phyloP scores from a whole-genome alignment of 2,329 filamentous ascomycete species.

The Chaetomium sp. region DNA sequence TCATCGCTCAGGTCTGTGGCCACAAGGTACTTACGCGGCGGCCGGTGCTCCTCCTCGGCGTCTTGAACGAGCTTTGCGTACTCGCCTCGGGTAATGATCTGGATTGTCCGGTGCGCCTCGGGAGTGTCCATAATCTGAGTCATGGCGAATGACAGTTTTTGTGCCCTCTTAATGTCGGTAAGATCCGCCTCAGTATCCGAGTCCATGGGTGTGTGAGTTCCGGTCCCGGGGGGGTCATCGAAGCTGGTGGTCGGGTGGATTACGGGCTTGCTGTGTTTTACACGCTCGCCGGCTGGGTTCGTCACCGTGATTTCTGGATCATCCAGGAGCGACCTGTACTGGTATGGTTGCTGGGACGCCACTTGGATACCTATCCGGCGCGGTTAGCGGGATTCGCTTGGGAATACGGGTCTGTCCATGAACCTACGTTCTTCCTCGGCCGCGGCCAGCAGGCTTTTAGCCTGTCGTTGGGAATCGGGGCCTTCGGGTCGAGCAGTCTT shows the following conservation, averaged over 20 bases:
- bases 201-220: slow-evolving; percentile 62
- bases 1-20: slow-evolving; percentile 94
- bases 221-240: slow-evolving; percentile 65
- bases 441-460: slow-evolving; percentile 68
- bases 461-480: slow-evolving; percentile 44
- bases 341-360: slow-evolving; percentile 54
- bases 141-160: slow-evolving; percentile 78
- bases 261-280: slow-evolving; percentile 55
- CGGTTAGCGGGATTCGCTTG: slow-evolving; percentile 32
- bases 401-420: not conserved
- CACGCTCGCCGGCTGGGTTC: slow-evolving; percentile 62
- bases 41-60: slow-evolving; percentile 75
- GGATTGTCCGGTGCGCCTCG: slow-evolving; percentile 77
- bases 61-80: slow-evolving; percentile 75
- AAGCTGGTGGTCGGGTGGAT: slow-evolving; percentile 86
- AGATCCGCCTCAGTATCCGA: slow-evolving; percentile 86
- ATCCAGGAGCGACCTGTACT: slow-evolving; percentile 65
- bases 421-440: slow-evolving; percentile 77
- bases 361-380: slow-evolving; percentile 53
- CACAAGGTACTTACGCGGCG: slow-evolving; percentile 89
- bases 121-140: slow-evolving; percentile 77
- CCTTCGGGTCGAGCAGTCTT: slow-evolving; percentile 52
- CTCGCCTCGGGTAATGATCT: slow-evolving; percentile 88
- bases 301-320: slow-evolving; percentile 69
- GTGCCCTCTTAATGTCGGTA: slow-evolving; percentile 82